These are phyloP conservation scores for Buddleja alternifolia DNA, from an alignment of 257 asterid genomes.

Conservation along the genomic window DNA sequence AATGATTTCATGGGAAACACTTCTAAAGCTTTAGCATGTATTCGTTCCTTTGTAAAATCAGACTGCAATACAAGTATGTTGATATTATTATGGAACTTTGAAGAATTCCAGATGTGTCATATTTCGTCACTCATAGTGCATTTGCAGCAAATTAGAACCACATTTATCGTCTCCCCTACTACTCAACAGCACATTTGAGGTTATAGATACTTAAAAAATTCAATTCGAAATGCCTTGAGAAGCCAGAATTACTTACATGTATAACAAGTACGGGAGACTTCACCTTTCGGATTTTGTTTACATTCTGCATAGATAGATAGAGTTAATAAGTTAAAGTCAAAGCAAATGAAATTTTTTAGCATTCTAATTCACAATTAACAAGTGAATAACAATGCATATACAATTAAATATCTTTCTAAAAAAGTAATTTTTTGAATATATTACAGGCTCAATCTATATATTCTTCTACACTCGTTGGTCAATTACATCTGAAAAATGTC, in stretches of 20 bases:
- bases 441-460: background rate
- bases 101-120: too few species aligned
- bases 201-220: constrained; percentile 3
- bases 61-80: too few species aligned
- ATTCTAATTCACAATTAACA: background rate
- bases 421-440: background rate
- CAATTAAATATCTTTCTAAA: background rate
- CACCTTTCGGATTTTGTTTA: constrained; percentile 89
- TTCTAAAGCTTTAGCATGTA: too few species aligned
- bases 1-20: too few species aligned
- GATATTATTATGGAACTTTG: too few species aligned
- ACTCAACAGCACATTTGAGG: background rate
- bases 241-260: constrained; percentile 72
- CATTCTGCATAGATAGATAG: constrained; percentile 66
- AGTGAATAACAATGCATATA: too few species aligned
- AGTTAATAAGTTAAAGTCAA: constrained; percentile 24
- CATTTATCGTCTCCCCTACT: too few species aligned
- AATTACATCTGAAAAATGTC: constrained; percentile 7
- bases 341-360: constrained; percentile 20
- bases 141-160: too few species aligned
- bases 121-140: too few species aligned
- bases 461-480: constrained; percentile 2
- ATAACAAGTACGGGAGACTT: constrained; percentile 92
- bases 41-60: too few species aligned
- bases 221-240: constrained; percentile 5